phyloP scores from a whole-genome alignment of 345 rosid species.

The Brassica incana region DNA sequence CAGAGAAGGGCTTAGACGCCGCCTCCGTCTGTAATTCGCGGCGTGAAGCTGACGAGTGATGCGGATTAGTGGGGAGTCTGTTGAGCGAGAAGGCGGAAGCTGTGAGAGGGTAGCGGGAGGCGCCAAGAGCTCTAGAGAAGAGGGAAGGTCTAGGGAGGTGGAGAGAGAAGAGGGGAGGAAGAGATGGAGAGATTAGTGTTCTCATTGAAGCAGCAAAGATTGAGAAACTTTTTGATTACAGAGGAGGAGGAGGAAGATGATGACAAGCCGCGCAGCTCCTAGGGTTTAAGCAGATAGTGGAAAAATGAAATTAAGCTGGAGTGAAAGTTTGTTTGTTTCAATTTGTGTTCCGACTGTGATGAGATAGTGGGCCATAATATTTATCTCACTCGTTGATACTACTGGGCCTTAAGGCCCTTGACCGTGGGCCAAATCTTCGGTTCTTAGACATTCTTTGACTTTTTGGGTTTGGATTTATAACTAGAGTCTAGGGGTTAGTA shows the following conservation, averaged over 20 bases:
- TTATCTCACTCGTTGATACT: not conserved
- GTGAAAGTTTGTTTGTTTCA: not conserved
- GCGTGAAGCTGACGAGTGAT: constrained; percentile 17
- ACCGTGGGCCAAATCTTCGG: not conserved
- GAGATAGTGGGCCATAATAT: not conserved
- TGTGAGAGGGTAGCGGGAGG: constrained; percentile 10
- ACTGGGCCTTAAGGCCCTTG: not conserved
- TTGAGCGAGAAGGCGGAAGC: constrained; percentile 22
- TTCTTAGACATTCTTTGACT: not conserved
- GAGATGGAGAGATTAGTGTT: constrained; percentile 44
- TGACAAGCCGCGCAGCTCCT: not conserved
- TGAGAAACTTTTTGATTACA: constrained; percentile 1
- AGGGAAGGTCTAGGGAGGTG: constrained; percentile 41
- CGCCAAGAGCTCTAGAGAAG: constrained; percentile 32
- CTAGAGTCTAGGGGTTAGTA: not conserved
- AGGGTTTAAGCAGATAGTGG: constrained; percentile 3
- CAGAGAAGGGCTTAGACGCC: constrained; percentile 37
- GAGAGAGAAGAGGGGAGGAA: constrained; percentile 19
- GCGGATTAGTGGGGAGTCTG: constrained; percentile 25
- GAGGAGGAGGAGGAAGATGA: not conserved
- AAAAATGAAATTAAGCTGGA: not conserved
- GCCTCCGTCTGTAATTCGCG: constrained; percentile 35
- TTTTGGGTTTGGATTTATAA: not conserved
- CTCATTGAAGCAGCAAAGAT: constrained; percentile 57
- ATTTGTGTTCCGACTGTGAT: not conserved